Evolutionary conservation across 2,329 filamentous ascomycete genomes (phyloP).

Genomic region (Fusarium nanum): DNA sequence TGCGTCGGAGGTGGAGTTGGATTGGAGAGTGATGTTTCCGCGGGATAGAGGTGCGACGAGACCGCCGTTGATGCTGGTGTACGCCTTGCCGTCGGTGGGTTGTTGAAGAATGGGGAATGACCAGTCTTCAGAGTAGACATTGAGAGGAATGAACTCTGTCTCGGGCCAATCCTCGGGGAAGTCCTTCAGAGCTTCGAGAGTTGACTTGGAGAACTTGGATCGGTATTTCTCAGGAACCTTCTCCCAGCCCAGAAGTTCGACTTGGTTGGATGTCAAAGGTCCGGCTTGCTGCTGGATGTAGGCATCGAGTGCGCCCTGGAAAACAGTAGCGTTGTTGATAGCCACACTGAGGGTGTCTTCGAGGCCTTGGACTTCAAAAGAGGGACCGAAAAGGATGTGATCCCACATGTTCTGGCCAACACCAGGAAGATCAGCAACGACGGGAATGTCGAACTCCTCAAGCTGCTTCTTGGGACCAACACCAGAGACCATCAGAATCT

Average conservation of each 20-base stretch:
- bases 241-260: conserved; percentile 44
- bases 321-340: conserved; percentile 28
- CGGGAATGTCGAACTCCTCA: conserved; percentile 20
- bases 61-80: conserved; percentile 44
- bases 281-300: conserved; percentile 34
- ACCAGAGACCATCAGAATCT: conserved; percentile 42
- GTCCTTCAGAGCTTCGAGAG: conserved; percentile 27
- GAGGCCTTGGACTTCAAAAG: conserved; percentile 37
- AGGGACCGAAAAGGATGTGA: conserved; percentile 37
- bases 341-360: conserved; percentile 39
- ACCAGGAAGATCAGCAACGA: conserved; percentile 29
- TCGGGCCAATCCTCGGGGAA: conserved; percentile 53
- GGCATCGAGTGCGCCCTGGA: conserved; percentile 26
- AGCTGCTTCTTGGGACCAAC: conserved; percentile 27
- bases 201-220: conserved; percentile 31
- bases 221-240: conserved; percentile 41
- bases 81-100: conserved; percentile 35
- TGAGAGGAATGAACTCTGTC: conserved; percentile 47
- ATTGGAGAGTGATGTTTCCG: conserved; percentile 58
- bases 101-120: conserved; percentile 36
- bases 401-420: conserved; percentile 42
- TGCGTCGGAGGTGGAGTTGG: conserved; percentile 48
- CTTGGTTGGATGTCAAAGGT: conserved; percentile 40
- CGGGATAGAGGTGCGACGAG: conserved; percentile 57
- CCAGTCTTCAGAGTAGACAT: conserved; percentile 39